Percentiles rank a stretch among this genome's conserved stretches.
Conservation (phyloP, 805 yeast species). For the Yarrowia deformans region DNA sequence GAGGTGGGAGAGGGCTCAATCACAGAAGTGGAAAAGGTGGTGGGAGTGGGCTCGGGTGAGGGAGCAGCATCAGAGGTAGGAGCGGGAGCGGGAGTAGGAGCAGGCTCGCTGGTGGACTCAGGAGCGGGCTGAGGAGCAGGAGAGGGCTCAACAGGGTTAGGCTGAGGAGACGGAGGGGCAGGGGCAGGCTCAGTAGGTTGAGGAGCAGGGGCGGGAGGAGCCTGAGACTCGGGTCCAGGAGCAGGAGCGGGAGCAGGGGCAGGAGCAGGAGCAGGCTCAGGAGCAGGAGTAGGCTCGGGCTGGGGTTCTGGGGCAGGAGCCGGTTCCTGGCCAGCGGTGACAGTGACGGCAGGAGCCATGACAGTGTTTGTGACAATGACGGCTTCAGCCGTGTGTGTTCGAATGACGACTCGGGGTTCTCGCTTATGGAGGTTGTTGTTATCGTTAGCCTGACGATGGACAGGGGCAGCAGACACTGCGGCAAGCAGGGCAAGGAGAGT, state of each 20-base stretch:
- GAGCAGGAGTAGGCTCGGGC: slow-evolving; percentile 10
- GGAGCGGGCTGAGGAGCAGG: slow-evolving; percentile 4
- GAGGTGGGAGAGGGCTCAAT: slow-evolving; percentile 8
- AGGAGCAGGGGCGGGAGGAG: slow-evolving; percentile 4
- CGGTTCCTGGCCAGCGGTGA: slow-evolving; percentile 24
- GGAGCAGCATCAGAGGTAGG: slow-evolving; percentile 1
- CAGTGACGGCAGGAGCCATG: slow-evolving; percentile 33
- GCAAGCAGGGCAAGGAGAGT: slow-evolving; percentile 18
- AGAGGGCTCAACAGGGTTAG: neutral
- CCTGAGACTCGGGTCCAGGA: neutral
- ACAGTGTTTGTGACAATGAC: slow-evolving; percentile 25
- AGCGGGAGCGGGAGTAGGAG: neutral
- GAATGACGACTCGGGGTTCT: slow-evolving; percentile 26
- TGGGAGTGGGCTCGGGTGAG: slow-evolving; percentile 4
- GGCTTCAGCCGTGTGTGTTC: slow-evolving; percentile 30
- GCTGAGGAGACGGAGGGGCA: neutral
- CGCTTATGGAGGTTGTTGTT: slow-evolving; percentile 15
- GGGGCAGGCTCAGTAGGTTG: slow-evolving; percentile 1
- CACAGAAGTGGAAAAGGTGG: slow-evolving; percentile 3
- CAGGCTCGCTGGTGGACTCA: no score
- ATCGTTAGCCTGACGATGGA: neutral
- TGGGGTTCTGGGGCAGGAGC: slow-evolving; percentile 7
- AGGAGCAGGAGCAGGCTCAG: slow-evolving; percentile 7
- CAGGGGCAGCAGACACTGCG: slow-evolving; percentile 27
- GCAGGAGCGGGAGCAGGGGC: neutral